A percentile compares a stretch with the other conserved stretches of the same genome.
These are phyloP conservation scores for Dryadomyces sulphureus DNA, from an alignment of 2,329 filamentous ascomycete genomes.

Conservation along the genomic window DNA sequence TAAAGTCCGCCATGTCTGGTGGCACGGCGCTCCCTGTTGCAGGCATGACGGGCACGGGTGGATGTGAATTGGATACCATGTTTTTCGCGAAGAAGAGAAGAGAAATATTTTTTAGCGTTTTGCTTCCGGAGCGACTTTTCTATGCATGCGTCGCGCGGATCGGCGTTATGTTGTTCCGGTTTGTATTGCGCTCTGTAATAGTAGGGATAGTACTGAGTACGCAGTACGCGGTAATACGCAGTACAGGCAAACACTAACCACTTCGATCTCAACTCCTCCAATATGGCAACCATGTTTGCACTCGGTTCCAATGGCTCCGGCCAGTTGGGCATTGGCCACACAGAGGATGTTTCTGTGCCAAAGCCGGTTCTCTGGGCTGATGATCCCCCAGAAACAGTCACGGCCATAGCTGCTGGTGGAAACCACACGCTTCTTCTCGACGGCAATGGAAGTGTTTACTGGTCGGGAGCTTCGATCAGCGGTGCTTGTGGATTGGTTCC, in stretches of 20 bases:
- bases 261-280: neutral
- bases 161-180: constrained; percentile 1
- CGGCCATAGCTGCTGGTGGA: constrained; percentile 47
- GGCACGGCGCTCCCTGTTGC: constrained; percentile 5
- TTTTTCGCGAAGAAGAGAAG: neutral
- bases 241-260: neutral
- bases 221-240: neutral
- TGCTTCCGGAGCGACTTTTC: neutral
- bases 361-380: constrained; percentile 44
- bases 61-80: neutral
- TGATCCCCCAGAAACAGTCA: constrained; percentile 20
- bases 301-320: constrained; percentile 67
- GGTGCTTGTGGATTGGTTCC: constrained; percentile 38
- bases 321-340: constrained; percentile 58
- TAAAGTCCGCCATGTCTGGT: constrained; percentile 46
- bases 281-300: constrained; percentile 44
- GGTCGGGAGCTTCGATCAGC: constrained; percentile 43
- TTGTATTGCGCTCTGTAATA: neutral
- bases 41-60: constrained; percentile 1
- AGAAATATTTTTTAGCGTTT: neutral
- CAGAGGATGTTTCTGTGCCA: constrained; percentile 54
- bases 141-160: neutral
- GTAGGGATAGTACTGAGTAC: neutral
- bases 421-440: constrained; percentile 73
- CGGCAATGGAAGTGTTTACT: constrained; percentile 43